Evolutionary conservation across 371 early-diverging fungal genomes (phyloP).

Genomic region (Mucor irregularis): DNA sequence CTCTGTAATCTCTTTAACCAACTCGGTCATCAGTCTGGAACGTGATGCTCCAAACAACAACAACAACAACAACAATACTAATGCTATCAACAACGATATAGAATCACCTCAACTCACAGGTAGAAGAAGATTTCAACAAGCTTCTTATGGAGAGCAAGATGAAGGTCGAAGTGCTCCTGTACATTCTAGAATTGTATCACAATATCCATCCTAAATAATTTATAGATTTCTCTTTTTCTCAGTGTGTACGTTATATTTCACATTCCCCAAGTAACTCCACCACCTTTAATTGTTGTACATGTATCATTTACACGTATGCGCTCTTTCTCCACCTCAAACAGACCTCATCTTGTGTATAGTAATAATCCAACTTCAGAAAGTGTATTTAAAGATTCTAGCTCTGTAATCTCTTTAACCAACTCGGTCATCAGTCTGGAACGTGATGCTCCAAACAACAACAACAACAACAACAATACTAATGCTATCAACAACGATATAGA

Average conservation of each 20-base stretch:
- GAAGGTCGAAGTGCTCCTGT: conserved; percentile 28
- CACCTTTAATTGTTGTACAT: too few relatives aligned
- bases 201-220: too few relatives aligned
- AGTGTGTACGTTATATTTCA: background rate
- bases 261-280: too few relatives aligned
- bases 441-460: too few relatives aligned
- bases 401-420: conserved; percentile 11
- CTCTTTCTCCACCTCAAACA: conserved; percentile 3
- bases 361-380: background rate
- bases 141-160: background rate
- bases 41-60: conserved; percentile 3
- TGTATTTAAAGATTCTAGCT: background rate
- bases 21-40: conserved; percentile 23
- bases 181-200: conserved; percentile 20
- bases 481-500: too few relatives aligned
- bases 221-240: background rate
- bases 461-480: too few relatives aligned
- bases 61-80: too few relatives aligned
- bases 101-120: too few relatives aligned
- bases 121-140: background rate
- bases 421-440: conserved; percentile 22
- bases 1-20: conserved; percentile 9
- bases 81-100: too few relatives aligned
- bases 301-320: background rate
- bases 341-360: background rate